These are phyloP conservation scores for Rosa hybrid DNA, from an alignment of 331 rosid genomes.

Conservation along the genomic window DNA sequence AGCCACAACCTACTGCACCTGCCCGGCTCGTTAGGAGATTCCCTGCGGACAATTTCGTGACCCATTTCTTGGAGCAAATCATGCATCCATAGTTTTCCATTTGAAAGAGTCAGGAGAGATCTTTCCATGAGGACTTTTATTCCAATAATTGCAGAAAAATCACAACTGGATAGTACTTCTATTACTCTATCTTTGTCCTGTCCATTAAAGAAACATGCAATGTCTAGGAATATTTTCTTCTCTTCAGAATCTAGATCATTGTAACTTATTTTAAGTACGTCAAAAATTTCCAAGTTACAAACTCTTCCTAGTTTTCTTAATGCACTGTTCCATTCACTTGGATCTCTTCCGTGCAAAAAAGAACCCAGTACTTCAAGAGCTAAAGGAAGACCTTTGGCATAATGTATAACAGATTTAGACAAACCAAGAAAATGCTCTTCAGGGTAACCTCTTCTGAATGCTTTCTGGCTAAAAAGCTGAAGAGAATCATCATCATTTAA, in stretches of 20 bases:
- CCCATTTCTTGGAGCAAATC: neutral
- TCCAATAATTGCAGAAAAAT: too few relatives aligned
- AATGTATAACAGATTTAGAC: neutral
- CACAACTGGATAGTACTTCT: too few relatives aligned
- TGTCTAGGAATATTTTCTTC: neutral
- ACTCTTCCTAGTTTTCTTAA: neutral
- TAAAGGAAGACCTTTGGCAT: neutral
- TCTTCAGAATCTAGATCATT: neutral
- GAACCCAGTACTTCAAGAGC: slow-evolving; percentile 8
- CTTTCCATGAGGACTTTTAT: neutral
- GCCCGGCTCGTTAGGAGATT: neutral
- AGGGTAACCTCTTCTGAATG: slow-evolving; percentile 28
- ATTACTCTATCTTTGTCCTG: too few relatives aligned
- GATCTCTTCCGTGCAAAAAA: neutral
- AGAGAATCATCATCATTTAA: slow-evolving; percentile 36
- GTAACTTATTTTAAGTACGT: neutral
- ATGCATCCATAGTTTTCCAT: neutral
- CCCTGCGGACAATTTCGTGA: neutral
- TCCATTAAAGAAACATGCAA: too few relatives aligned
- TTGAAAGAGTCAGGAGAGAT: neutral
- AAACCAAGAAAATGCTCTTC: slow-evolving; percentile 24
- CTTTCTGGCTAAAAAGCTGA: slow-evolving; percentile 36
- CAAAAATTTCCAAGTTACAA: neutral
- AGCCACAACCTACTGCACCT: neutral
- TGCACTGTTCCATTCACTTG: neutral